Conservation (phyloP, 306 rosid species). For the Quercus wislizeni region DNA sequence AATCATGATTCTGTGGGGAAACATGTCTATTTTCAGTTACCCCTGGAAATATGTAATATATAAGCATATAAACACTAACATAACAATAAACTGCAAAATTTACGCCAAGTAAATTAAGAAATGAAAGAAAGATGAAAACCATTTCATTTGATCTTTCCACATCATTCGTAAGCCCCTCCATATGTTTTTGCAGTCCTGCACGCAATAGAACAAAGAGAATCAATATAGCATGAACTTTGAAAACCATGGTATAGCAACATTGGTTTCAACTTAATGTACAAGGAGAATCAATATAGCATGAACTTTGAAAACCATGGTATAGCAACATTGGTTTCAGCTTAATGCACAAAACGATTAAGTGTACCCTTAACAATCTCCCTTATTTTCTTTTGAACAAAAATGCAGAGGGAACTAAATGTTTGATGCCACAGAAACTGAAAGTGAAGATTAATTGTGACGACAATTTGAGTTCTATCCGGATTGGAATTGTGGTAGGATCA, state of each 20-base stretch:
- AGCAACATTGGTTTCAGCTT: background rate
- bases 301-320: background rate
- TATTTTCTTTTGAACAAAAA: too few relatives aligned
- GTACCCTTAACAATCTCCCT: background rate
- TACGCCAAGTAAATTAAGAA: background rate
- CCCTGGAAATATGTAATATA: too few relatives aligned
- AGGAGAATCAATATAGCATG: constrained; percentile 11
- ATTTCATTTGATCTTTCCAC: constrained; percentile 91
- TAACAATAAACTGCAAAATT: background rate
- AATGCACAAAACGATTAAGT: background rate
- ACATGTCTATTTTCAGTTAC: too few relatives aligned
- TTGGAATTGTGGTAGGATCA: too few relatives aligned
- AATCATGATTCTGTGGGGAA: background rate
- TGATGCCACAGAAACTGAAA: too few relatives aligned
- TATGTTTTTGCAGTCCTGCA: constrained; percentile 71
- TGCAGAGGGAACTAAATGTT: too few relatives aligned
- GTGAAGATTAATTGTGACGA: too few relatives aligned
- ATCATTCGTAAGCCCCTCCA: constrained; percentile 85
- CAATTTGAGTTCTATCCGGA: too few relatives aligned
- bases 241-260: background rate
- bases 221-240: constrained; percentile 17
- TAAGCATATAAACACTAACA: background rate
- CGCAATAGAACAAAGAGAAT: constrained; percentile 8
- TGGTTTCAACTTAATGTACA: background rate
- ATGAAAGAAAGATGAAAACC: constrained; percentile 45